Base-by-base conservation (phyloP, 345 rosid genomes). In the Isatis tinctoria region DNA sequence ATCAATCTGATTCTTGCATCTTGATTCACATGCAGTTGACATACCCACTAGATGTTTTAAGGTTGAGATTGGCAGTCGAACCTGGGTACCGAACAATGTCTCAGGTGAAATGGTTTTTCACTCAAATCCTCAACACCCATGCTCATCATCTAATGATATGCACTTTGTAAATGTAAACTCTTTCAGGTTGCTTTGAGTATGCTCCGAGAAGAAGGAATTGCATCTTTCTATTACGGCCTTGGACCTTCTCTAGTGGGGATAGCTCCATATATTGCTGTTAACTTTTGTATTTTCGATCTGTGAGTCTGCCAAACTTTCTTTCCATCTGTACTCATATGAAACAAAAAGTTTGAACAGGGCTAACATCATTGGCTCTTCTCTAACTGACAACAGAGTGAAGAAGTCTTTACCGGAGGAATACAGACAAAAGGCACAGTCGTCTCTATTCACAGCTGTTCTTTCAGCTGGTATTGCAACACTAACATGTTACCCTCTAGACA, bases 231-330 rank as follows among this genome's bases (percentile, higher is more conserved):
- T 85, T 84, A 84, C 60, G 98, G 98, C 51, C 96, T 95, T 13
- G 97, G 98, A 75, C 98, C 98, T 67, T 89, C 99, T 78, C 92
- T 95, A 60, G 79, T 95, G 47, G 82, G 96, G 75, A 95, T 95
- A 76, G 98, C 98, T 59, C 98, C 98, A 44, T 95, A 95, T 40
- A 95, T 95, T 85, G 99, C 98, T 22, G 90, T 88, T 53, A 95
- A 95, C 87, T 95, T 92, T 67, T 92, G 99, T 78, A 78, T 87
- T 44, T 95, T 95, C 68, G 98, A 95, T 75, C 79, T 95, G 99
- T 95, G 85, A 88, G 99, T 82, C 36, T 76, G 24, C 54, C 45
- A 4, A 64, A 60, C 28, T 76, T 64, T 18, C 37, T 12, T 51
- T 47, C 35, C 43, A 28, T 48, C 18, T 26, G 49, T 56, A 51